phyloP scores from a whole-genome alignment of 2,329 filamentous ascomycete species.

The Lachnellula subtilissima region DNA sequence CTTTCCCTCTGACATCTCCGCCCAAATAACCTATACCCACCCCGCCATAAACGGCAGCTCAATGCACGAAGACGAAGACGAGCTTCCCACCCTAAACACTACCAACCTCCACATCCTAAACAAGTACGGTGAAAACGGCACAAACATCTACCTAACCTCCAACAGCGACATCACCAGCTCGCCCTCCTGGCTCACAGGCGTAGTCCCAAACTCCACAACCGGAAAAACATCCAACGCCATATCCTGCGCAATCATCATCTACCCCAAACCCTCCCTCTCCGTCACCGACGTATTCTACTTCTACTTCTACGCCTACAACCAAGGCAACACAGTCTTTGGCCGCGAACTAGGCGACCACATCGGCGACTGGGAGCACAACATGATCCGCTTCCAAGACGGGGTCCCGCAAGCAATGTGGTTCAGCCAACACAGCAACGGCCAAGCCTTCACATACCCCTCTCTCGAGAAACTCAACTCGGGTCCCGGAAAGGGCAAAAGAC shows the following conservation, averaged over 20 bases:
- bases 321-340: slow-evolving; percentile 29
- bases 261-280: slow-evolving; percentile 49
- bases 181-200: slow-evolving; percentile 47
- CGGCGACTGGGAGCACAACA: slow-evolving; percentile 64
- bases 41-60: slow-evolving; percentile 40
- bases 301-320: slow-evolving; percentile 34
- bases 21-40: slow-evolving; percentile 42
- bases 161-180: slow-evolving; percentile 41
- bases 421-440: slow-evolving; percentile 56
- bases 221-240: slow-evolving; percentile 48
- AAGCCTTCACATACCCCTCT: slow-evolving; percentile 56
- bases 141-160: slow-evolving; percentile 45
- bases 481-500: slow-evolving; percentile 38
- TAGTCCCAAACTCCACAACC: slow-evolving; percentile 41
- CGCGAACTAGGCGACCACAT: slow-evolving; percentile 46
- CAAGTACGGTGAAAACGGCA: slow-evolving; percentile 34
- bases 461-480: slow-evolving; percentile 42
- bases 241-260: slow-evolving; percentile 51
- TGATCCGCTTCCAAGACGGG: slow-evolving; percentile 58
- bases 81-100: slow-evolving; percentile 38
- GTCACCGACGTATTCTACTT: slow-evolving; percentile 31
- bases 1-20: slow-evolving; percentile 44
- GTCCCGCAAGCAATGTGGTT: slow-evolving; percentile 55
- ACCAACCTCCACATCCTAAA: slow-evolving; percentile 46
- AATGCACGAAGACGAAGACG: slow-evolving; percentile 26